These are phyloP conservation scores for Aspergillus melleus DNA, from an alignment of 2,329 filamentous ascomycete genomes.

Conservation along the genomic window DNA sequence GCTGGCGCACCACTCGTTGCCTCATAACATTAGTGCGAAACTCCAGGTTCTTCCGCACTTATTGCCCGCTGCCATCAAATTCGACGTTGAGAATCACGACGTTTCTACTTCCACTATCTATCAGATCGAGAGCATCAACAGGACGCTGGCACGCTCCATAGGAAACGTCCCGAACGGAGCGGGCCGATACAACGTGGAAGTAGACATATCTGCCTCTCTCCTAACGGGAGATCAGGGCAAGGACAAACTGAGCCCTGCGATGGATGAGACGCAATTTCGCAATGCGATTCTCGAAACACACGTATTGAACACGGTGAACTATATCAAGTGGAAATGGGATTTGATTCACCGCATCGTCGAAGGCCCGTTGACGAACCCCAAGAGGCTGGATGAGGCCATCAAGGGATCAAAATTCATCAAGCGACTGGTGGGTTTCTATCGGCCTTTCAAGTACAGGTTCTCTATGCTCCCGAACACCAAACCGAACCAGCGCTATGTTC, in stretches of 20 bases:
- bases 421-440: conserved; percentile 88
- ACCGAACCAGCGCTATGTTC: conserved; percentile 90
- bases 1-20: conserved; percentile 80
- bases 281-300: conserved; percentile 69
- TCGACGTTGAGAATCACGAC: conserved; percentile 70
- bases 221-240: conserved; percentile 42
- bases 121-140: conserved; percentile 95
- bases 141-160: conserved; percentile 80
- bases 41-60: conserved; percentile 87
- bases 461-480: conserved; percentile 87
- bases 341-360: conserved; percentile 87
- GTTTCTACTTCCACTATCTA: conserved; percentile 89
- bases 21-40: conserved; percentile 75
- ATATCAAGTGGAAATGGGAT: conserved; percentile 97
- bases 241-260: conserved; percentile 60
- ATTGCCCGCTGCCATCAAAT: conserved; percentile 72
- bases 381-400: conserved; percentile 89
- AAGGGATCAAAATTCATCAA: conserved; percentile 97
- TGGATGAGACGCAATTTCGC: conserved; percentile 66
- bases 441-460: conserved; percentile 95
- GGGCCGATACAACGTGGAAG: conserved; percentile 44
- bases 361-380: conserved; percentile 85
- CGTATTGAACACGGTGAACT: conserved; percentile 86
- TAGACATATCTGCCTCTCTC: conserved; percentile 47
- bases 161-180: conserved; percentile 38